Base-by-base conservation (phyloP, 352 stramenopile genomes). In the Globisporangium nunn region DNA sequence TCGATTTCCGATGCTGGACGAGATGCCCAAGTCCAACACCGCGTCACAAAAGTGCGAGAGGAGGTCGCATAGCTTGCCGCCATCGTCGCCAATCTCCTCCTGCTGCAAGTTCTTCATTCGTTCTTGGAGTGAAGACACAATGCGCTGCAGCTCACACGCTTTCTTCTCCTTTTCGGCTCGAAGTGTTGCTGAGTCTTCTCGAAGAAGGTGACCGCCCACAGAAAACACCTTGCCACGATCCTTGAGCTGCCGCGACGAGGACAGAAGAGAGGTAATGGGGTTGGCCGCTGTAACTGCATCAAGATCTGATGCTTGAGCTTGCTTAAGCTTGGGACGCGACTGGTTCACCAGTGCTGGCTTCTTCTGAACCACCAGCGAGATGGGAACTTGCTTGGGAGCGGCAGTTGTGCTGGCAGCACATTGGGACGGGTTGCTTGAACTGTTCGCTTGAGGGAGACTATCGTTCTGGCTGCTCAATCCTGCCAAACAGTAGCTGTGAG, bases 11-110 rank as follows among this genome's bases (percentile, higher is more conserved):
- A 10, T 51, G 44, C 44, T 3, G 23, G 44, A 31, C 48, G 57
- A 17, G 29, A 59, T 70, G 33, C 61, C 48, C 0, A 71, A 29
- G 39, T 63, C 59, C 46, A 67, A 45, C 33, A 74, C 49, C 23
- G 80, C 68, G 3, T 58, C 70, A 28, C 68, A 63, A 49, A 78
- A 68, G 15, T 33, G 29, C 1, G 33, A 28, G 11, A 66, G 18
- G 30, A 66, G 29, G 15, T 65, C 58, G 17, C 41, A 37, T 11
- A 65, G 6, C 23, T 48, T 55, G 33, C 28, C 50, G 1, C 41
- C 43, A 0, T 54, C 50, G 39, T 52, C 40, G 12, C 41, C 46
- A 17, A 54, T 43, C 14, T 63, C 40, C 18, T 56, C 23, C 6
- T 52, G 41, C 28, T 54, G 60, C 53, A 66, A 14, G 31, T 50